Base-by-base conservation (phyloP, 2,329 filamentous ascomycete genomes). In the Parastagonospora nodorum region DNA sequence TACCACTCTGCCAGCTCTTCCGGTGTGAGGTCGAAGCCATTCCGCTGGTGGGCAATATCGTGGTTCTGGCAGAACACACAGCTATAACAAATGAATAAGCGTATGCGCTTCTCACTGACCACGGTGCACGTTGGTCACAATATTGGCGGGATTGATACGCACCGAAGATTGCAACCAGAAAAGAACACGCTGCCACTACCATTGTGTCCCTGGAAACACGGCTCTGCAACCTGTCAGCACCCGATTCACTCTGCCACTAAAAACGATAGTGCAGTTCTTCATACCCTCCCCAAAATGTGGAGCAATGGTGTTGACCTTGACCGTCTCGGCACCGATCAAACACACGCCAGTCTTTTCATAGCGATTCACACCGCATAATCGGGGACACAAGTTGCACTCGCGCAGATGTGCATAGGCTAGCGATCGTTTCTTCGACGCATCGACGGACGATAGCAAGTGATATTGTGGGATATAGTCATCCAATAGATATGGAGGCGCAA, bases 171-270 rank as follows among this genome's bases (percentile, higher is more conserved):
- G 67, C 87, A 89, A 27, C 89, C 89, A 7, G 83, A 87, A 78
- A 94, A 92, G 75, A 93, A 93, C 33, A 95, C 89, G 7, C 86
- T 84, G 10, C 90, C 90, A 52, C 86, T 90, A 10, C 90, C 90
- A 69, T 90, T 84, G 65, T 90, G 88, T 4, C 90, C 89, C 72
- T 94, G 89, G 14, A 95, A 84, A 68, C 89, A 94, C 0, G 90
- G 88, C 69, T 95, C 86, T 83, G 47, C 45, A 2, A 10, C 19
- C 14, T 29, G 19, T 55, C 40, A 60, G 48, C 33, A 15, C 8
- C 14, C 33, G 16, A 27, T 37, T 35, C 81, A 84, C 19, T 33
- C 33, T 51, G 44, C 19, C 33, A 48, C 14, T 28, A 35, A 31
- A 14, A 7, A 8, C 14, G 9, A 39, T 12, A 31, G 30, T 28